A percentile compares a stretch with the other conserved stretches of the same genome.
These are phyloP conservation scores for Immersiella caudata DNA, from an alignment of 495 filamentous ascomycete species.

Conservation along the genomic window DNA sequence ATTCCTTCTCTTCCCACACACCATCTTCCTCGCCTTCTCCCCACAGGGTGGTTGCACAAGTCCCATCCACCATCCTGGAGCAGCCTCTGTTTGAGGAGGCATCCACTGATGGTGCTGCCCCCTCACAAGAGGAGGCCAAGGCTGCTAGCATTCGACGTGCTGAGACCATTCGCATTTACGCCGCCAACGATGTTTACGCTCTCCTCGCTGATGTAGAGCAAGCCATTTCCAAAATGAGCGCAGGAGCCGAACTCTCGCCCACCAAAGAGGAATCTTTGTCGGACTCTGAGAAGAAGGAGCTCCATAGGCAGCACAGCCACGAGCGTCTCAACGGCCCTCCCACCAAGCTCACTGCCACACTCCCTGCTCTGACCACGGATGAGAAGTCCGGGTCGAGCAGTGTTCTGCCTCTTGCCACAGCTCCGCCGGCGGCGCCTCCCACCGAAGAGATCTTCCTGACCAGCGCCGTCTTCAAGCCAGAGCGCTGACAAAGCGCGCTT, in stretches of 20 bases:
- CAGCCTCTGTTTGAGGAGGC: conserved; percentile 46
- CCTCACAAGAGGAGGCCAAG: conserved; percentile 29
- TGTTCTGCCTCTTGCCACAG: conserved; percentile 22
- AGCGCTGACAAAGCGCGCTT: conserved; percentile 21
- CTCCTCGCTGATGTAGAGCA: conserved; percentile 64
- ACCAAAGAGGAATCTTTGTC: conserved; percentile 23
- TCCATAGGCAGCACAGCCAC: conserved; percentile 46
- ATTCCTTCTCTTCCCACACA: conserved; percentile 32
- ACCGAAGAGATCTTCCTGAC: conserved; percentile 46
- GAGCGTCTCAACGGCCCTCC: conserved; percentile 39
- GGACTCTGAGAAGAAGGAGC: conserved; percentile 33
- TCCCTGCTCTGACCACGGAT: conserved; percentile 26
- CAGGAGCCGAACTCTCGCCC: conserved; percentile 23
- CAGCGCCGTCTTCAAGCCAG: conserved; percentile 46
- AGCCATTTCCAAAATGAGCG: conserved; percentile 58
- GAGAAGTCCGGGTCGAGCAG: conserved; percentile 33
- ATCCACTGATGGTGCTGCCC: conserved; percentile 14
- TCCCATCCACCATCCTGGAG: conserved; percentile 53
- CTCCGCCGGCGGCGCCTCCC: conserved; percentile 2
- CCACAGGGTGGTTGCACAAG: conserved; percentile 50
- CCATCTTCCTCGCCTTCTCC: conserved; percentile 42
- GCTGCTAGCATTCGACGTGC: conserved; percentile 40
- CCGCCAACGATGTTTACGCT: conserved; percentile 64
- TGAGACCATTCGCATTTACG: conserved; percentile 70
- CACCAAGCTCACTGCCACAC: conserved; percentile 18